Evolutionary conservation across 257 asterid genomes (phyloP), one percentile per base, ranked within the genome.

Genomic region (Salvia hispanica): DNA sequence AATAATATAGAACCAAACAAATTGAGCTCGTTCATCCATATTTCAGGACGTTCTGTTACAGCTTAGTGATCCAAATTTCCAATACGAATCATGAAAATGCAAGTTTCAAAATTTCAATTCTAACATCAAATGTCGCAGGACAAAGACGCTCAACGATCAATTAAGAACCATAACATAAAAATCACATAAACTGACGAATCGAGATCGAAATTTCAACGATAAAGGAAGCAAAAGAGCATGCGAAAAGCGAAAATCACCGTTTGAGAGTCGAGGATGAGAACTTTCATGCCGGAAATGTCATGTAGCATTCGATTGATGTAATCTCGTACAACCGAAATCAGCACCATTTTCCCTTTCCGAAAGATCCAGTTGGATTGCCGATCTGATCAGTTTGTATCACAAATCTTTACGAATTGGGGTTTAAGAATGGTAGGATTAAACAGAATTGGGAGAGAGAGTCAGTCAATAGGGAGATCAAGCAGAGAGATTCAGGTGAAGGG

Each of bases 281-380:
- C 96, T 80, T 94, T 94, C 99, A 94, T 94, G 61, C 96, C 97
- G 55, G 99, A 85, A 52, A 94, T 91, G 78, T 94, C 99, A 10
- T 88, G 97, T 58, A 91, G 58, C 90, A 94, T 91, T 37, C 92
- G 93, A 82, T 88, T 87, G 59, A 94, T 69, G 79, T 94, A 94
- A 21, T 94, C 97, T 50, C 97, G 86, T 11, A 77, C 96, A 2
- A 79, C 81, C 21, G 87, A 52, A 59, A 88, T 74, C 62, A 94
- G 67, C 77, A 85, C 97, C 99, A 94, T 91, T 59, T 56, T 71
- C 3, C 25, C 9, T 25, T 67, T 33, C 16, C 45, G 40, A 69
- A 43, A 14, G 55, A 47, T 56, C 25, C 72, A 37, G 44, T 34
- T 45, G 53, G 48, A 40, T n/a, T 55, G 14, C 37, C 71, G 84